Evolutionary conservation across 805 yeast species (phyloP).

Genomic region (Scheffersomyces amazonensis): DNA sequence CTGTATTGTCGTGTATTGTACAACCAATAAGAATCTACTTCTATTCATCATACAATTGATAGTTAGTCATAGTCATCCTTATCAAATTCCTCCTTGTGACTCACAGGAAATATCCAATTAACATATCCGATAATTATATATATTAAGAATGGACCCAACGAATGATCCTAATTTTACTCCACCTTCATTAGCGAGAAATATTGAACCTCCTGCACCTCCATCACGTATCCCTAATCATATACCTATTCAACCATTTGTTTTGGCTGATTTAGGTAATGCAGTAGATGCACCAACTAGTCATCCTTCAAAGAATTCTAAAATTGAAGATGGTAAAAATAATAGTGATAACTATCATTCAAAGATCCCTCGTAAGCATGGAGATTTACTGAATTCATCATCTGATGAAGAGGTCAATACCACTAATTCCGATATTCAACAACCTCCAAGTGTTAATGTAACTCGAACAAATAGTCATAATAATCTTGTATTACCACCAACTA

Average conservation of each 20-base stretch:
- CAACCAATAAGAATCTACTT: too few species aligned
- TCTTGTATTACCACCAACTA: constrained; percentile 34
- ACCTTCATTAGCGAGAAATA: constrained; percentile 63
- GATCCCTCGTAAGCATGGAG: constrained; percentile 58
- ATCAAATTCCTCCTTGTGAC: too few species aligned
- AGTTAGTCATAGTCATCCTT: too few species aligned
- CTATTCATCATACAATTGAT: too few species aligned
- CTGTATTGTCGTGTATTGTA: too few species aligned
- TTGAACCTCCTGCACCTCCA: constrained; percentile 65
- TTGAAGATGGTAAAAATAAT: constrained; percentile 7
- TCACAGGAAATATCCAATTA: too few species aligned
- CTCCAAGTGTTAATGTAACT: background rate
- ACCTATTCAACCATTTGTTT: constrained; percentile 75
- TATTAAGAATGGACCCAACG: constrained; percentile 77
- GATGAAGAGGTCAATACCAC: constrained; percentile 35
- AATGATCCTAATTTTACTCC: constrained; percentile 89
- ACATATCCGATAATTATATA: too few species aligned
- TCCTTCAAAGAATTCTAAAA: constrained; percentile 18
- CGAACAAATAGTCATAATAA: constrained; percentile 3
- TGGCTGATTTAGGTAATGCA: constrained; percentile 70
- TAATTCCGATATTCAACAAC: background rate
- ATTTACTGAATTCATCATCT: constrained; percentile 41
- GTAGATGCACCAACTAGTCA: constrained; percentile 73
- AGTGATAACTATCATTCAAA: constrained; percentile 26
- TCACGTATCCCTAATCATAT: constrained; percentile 67